A percentile compares a stretch with the other conserved stretches of the same genome.
Conservation (phyloP, 768 basidiomycete genomes). For the Mycena floridula region DNA sequence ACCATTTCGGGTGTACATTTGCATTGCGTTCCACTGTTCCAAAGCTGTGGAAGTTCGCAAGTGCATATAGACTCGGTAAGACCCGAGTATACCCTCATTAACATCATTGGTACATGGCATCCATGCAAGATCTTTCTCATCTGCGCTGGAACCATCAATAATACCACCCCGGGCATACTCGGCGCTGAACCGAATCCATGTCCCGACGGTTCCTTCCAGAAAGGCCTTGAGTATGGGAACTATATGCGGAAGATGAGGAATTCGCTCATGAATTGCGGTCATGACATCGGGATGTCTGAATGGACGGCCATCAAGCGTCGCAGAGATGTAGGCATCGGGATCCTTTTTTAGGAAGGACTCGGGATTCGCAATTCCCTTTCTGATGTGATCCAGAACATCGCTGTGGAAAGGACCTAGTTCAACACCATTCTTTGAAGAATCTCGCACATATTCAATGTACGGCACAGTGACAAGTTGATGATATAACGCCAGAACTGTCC, state of each 20-base stretch:
- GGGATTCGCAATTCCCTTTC: conserved; percentile 7
- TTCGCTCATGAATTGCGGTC: background rate
- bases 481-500: conserved; percentile 3
- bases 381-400: background rate
- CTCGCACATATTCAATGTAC: conserved; percentile 4
- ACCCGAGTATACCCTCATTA: conserved; percentile 13
- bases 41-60: too few species aligned
- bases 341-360: conserved; percentile 3
- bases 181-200: conserved; percentile 17
- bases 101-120: conserved; percentile 15
- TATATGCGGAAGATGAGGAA: background rate
- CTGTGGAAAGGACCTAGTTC: conserved; percentile 7
- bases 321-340: background rate
- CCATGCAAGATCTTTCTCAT: conserved; percentile 5
- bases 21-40: too few species aligned
- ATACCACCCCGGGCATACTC: conserved; percentile 21
- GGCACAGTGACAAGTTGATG: conserved; percentile 6
- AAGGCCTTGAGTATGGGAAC: background rate
- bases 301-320: background rate
- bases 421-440: conserved; percentile 1
- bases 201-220: background rate
- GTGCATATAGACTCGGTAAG: too few species aligned
- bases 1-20: too few species aligned
- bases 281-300: background rate
- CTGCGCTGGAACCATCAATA: conserved; percentile 8